These are phyloP conservation scores for Lachancea fermentati DNA, from an alignment of 805 yeast genomes.

Conservation along the genomic window DNA sequence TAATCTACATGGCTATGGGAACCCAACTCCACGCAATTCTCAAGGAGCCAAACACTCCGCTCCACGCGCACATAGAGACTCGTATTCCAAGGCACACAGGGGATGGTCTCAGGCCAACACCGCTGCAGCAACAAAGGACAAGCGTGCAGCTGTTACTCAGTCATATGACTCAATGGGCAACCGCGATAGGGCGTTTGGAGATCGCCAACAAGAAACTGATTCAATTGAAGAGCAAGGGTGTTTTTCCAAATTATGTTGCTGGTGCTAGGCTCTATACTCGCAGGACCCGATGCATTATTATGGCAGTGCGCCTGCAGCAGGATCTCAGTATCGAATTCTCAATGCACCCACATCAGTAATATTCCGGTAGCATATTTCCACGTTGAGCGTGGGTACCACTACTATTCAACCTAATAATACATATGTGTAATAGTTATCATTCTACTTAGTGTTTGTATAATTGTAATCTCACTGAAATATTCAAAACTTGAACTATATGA, in stretches of 20 bases:
- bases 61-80: conserved; percentile 11
- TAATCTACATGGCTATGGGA: conserved; percentile 77
- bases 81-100: conserved; percentile 13
- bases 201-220: conserved; percentile 9
- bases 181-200: conserved; percentile 8
- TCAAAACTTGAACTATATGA: conserved; percentile 1
- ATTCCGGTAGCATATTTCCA: conserved; percentile 3
- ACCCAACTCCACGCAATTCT: conserved; percentile 45
- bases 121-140: conserved; percentile 6
- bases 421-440: background rate
- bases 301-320: background rate
- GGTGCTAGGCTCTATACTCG: conserved; percentile 7
- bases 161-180: conserved; percentile 28
- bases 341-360: background rate
- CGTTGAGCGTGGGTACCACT: conserved; percentile 9
- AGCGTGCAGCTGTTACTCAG: conserved; percentile 5
- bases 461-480: background rate
- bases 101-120: conserved; percentile 6
- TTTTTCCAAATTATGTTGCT: conserved; percentile 20
- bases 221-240: conserved; percentile 14
- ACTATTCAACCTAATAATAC: background rate
- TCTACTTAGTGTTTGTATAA: background rate
- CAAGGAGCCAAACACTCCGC: conserved; percentile 15
- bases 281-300: background rate
- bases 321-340: background rate